Evolutionary conservation across 164 flowering plant genomes (phyloP).

Genomic region (Kingdonia uniflora): DNA sequence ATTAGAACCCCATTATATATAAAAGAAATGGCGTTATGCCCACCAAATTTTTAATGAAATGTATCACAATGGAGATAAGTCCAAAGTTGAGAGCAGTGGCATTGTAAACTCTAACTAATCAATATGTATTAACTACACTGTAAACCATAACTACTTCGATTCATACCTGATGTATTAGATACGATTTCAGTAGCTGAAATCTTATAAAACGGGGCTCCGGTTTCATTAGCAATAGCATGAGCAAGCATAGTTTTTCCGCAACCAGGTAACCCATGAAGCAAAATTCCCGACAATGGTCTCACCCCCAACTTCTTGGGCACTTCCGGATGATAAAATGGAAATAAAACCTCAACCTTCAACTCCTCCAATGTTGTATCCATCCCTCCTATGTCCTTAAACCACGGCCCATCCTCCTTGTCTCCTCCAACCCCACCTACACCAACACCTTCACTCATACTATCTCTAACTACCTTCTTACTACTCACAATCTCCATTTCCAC

Average conservation of each 20-base stretch:
- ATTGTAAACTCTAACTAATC: too few species aligned
- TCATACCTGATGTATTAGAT: conserved; percentile 82
- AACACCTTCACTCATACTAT: conserved; percentile 4
- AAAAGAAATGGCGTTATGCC: too few species aligned
- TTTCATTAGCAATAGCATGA: conserved; percentile 91
- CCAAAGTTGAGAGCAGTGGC: too few species aligned
- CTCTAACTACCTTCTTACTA: conserved; percentile 18
- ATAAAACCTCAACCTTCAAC: conserved; percentile 61
- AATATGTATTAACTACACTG: too few species aligned
- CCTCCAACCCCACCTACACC: conserved; percentile 9
- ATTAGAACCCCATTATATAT: too few species aligned
- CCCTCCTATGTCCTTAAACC: conserved; percentile 84
- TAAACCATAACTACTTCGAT: neutral
- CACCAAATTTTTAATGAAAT: too few species aligned
- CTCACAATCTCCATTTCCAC: conserved; percentile 46
- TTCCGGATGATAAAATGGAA: conserved; percentile 63
- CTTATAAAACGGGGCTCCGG: conserved; percentile 72
- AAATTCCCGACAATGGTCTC: conserved; percentile 62
- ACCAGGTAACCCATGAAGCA: conserved; percentile 91
- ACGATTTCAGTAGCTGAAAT: conserved; percentile 90
- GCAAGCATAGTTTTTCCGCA: conserved; percentile 98
- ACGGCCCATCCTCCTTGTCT: conserved; percentile 39
- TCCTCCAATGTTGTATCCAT: conserved; percentile 55
- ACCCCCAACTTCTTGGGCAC: conserved; percentile 60
- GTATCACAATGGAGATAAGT: too few species aligned